Base-by-base conservation (phyloP, 192 early-diverging fungal species). In the Coemansia pectinata region DNA sequence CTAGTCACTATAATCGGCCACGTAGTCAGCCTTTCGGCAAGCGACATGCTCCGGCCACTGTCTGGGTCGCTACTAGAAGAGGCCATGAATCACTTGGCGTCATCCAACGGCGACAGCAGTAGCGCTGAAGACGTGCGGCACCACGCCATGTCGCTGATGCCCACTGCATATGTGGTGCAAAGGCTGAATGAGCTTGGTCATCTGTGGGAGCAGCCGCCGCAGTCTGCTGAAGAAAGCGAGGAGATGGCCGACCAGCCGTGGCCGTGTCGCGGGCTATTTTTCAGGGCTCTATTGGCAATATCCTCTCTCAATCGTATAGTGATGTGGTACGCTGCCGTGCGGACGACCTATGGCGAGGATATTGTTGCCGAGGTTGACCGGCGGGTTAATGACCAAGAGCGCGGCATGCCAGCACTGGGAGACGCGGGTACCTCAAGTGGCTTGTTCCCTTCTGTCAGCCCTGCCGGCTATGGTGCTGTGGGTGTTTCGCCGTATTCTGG, bases 221-320 rank as follows among this genome's bases (percentile, higher is more conserved):
- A 59, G 14, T 4, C 21, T 40, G 38, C 31, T 2, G 38, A 42
- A 8, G 23, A 21, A 19, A 25, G 41, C 39, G 14, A 45, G 8
- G 66, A 53, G 19, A 12, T 29, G 0, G 21, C 17, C 2, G 33
- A 53, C 25, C 77, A 71, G 50, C 50, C 66, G n/a, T 81, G 78
- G 78, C 78, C 78, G 2, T 81, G 79, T 34, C 79, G 79, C 4
- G 69, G 74, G 8, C 40, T 77, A 15, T 73, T 76, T 39, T 66
- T 81, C 52, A 71, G 74, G 17, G 70, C 79, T 10, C 45, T 81
- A 39, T 40, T 81, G 45, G 74, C 74, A 19, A 76, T 81, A n/a
- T 81, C 79, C 3, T 76, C 74, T 7, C 79, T 81, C 27, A 81
- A 81, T 23, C 70, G 79, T 0, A 73, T 81, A 31, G 79, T 76